phyloP scores from a whole-genome alignment of 805 yeast species.

The Candida easanensis region DNA sequence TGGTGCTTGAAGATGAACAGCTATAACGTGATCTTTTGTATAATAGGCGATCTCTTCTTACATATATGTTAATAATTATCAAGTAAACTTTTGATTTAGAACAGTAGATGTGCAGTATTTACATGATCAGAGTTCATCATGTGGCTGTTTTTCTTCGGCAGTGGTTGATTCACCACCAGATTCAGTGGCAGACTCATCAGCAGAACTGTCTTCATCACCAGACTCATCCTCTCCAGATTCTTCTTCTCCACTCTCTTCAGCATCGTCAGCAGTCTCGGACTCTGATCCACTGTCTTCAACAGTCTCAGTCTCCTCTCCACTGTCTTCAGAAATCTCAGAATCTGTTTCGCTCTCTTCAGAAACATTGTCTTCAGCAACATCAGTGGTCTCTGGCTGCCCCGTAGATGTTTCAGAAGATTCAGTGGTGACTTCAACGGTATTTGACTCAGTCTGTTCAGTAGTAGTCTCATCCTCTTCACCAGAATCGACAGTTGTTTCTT shows the following conservation, averaged over 20 bases:
- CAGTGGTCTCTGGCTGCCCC: too few relatives aligned
- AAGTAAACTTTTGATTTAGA: too few relatives aligned
- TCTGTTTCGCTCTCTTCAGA: background rate
- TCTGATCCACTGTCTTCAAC: background rate
- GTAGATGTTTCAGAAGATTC: too few relatives aligned
- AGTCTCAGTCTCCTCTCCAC: constrained; percentile 1
- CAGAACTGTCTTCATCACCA: constrained; percentile 1
- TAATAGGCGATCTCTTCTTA: too few relatives aligned
- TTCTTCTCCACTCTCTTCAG: background rate
- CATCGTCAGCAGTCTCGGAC: background rate
- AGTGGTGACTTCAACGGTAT: too few relatives aligned
- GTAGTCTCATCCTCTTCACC: constrained; percentile 6
- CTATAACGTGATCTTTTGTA: too few relatives aligned
- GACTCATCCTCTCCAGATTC: constrained; percentile 4
- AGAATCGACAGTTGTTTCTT: background rate
- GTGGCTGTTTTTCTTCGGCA: background rate
- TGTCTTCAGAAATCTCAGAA: constrained; percentile 1
- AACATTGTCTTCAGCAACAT: background rate
- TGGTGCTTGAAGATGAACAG: too few relatives aligned
- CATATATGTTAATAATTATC: too few relatives aligned
- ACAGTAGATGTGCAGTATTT: too few relatives aligned
- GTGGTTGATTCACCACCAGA: background rate
- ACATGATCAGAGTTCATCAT: constrained; percentile 16
- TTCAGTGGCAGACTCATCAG: constrained; percentile 1
- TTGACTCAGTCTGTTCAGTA: background rate